Percentiles rank a stretch among this genome's conserved stretches.
Conservation (phyloP, 1,139 yeast genomes). For the Hyphopichia wangnamkhiaoensis region DNA sequence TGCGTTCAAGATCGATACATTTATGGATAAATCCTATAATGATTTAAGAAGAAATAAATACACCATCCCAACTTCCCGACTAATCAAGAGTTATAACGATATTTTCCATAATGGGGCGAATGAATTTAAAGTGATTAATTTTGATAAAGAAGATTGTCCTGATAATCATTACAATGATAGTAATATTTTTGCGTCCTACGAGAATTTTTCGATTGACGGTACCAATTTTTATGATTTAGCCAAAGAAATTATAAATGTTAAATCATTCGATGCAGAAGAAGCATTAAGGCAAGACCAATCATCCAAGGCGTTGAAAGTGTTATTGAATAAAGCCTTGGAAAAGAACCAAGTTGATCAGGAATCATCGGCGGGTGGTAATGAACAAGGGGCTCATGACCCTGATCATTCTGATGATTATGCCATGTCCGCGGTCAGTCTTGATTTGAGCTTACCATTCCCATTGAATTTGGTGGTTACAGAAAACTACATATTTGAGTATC, state of each 20-base stretch:
- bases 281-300: conserved; percentile 43
- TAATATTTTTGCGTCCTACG: conserved; percentile 1
- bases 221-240: conserved; percentile 57
- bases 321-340: conserved; percentile 42
- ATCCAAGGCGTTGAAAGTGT: conserved; percentile 32
- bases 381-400: conserved; percentile 32
- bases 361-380: conserved; percentile 11
- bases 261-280: conserved; percentile 62
- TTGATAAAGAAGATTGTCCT: conserved; percentile 18
- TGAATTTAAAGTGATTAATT: conserved; percentile 10
- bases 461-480: conserved; percentile 71
- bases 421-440: conserved; percentile 55
- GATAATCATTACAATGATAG: not conserved
- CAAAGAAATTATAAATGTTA: conserved; percentile 62
- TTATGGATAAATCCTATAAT: conserved; percentile 34
- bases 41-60: conserved; percentile 38
- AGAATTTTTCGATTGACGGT: conserved; percentile 33
- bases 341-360: conserved; percentile 14
- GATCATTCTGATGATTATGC: conserved; percentile 46
- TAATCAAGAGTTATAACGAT: conserved; percentile 26
- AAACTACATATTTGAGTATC: conserved; percentile 76
- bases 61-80: conserved; percentile 30
- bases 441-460: conserved; percentile 81
- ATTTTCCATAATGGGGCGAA: conserved; percentile 11
- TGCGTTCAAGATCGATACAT: conserved; percentile 51